These are phyloP conservation scores for Exophiala sideris DNA, from an alignment of 2,329 filamentous ascomycete species.

Conservation along the genomic window DNA sequence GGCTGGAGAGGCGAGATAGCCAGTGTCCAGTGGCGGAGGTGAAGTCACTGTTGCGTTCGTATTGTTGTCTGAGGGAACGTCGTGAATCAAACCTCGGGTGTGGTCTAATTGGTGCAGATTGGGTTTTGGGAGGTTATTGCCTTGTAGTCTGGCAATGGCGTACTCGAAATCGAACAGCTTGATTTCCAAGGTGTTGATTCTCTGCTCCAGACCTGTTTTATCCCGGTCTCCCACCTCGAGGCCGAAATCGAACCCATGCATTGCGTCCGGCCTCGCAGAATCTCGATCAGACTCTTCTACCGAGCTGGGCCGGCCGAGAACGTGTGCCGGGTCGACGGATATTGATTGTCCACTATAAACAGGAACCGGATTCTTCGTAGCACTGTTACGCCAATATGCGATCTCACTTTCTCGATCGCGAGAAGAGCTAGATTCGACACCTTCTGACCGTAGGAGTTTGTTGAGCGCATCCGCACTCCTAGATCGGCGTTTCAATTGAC, in stretches of 20 bases:
- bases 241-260: constrained; percentile 29
- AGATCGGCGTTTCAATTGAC: constrained; percentile 41
- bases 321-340: constrained; percentile 15
- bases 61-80: constrained; percentile 10
- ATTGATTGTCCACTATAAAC: constrained; percentile 24
- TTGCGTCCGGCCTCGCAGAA: constrained; percentile 10
- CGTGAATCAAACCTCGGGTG: constrained; percentile 8
- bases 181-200: constrained; percentile 49
- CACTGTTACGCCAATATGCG: constrained; percentile 36
- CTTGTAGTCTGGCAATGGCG: constrained; percentile 48
- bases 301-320: constrained; percentile 3
- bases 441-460: constrained; percentile 30
- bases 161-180: constrained; percentile 51
- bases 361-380: constrained; percentile 30
- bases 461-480: constrained; percentile 43
- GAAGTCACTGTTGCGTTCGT: constrained; percentile 6
- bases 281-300: constrained; percentile 9
- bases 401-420: constrained; percentile 41
- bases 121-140: constrained; percentile 27
- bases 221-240: constrained; percentile 33
- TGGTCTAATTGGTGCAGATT: constrained; percentile 5
- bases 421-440: constrained; percentile 39
- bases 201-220: constrained; percentile 43
- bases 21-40: constrained; percentile 7
- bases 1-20: constrained; percentile 7